These are phyloP conservation scores for Termitomyces heimii DNA, from an alignment of 768 basidiomycete species.

Conservation along the genomic window DNA sequence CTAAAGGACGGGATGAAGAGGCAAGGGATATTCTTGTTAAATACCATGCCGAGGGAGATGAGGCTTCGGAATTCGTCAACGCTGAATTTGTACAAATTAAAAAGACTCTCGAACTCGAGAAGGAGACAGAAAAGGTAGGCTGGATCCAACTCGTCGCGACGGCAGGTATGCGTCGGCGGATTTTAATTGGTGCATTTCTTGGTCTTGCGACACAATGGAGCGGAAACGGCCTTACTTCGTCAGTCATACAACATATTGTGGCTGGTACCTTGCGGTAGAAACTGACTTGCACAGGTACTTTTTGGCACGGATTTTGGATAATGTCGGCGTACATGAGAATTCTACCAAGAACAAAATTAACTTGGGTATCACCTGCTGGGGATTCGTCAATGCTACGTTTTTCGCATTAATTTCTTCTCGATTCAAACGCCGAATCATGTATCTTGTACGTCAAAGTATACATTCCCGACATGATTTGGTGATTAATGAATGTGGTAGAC, in stretches of 20 bases:
- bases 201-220: slow-evolving; percentile 60
- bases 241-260: background rate
- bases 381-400: slow-evolving; percentile 45
- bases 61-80: slow-evolving; percentile 46
- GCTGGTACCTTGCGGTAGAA: background rate
- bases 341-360: slow-evolving; percentile 53
- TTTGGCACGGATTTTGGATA: slow-evolving; percentile 48
- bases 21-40: slow-evolving; percentile 43
- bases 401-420: slow-evolving; percentile 43
- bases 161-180: slow-evolving; percentile 44
- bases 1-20: slow-evolving; percentile 45
- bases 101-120: slow-evolving; percentile 47
- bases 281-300: slow-evolving; percentile 33
- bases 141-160: slow-evolving; percentile 42
- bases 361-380: slow-evolving; percentile 48
- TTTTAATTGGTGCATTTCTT: slow-evolving; percentile 43
- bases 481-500: slow-evolving; percentile 21
- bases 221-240: slow-evolving; percentile 56
- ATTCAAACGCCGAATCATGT: slow-evolving; percentile 41
- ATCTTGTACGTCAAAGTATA: slow-evolving; percentile 30
- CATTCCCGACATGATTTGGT: background rate
- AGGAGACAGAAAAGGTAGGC: slow-evolving; percentile 37
- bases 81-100: slow-evolving; percentile 55
- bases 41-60: slow-evolving; percentile 58
- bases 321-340: slow-evolving; percentile 45